Evolutionary conservation across 2,329 filamentous ascomycete species (phyloP).

Genomic region (Claviceps quebecensis): DNA sequence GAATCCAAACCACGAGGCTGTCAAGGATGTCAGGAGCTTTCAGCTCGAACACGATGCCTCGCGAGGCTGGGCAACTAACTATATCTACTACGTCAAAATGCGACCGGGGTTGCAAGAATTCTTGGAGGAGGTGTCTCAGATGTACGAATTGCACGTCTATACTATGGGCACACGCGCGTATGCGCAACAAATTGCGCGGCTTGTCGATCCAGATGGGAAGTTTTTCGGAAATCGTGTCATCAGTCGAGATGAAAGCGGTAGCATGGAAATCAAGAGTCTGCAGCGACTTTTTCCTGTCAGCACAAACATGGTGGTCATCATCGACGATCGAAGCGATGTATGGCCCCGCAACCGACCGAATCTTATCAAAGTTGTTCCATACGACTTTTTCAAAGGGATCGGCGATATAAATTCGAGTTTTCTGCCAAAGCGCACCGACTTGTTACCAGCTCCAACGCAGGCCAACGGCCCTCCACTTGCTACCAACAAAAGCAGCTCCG

Average conservation of each 20-base stretch:
- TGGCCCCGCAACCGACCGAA: constrained; percentile 87
- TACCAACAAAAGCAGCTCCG: not conserved
- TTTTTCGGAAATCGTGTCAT: constrained; percentile 91
- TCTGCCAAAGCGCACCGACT: constrained; percentile 60
- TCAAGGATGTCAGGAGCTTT: constrained; percentile 79
- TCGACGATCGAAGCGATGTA: constrained; percentile 91
- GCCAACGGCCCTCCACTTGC: constrained; percentile 11
- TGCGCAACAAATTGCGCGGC: constrained; percentile 76
- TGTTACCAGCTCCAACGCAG: constrained; percentile 22
- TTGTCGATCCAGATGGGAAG: constrained; percentile 79
- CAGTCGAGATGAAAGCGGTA: constrained; percentile 93
- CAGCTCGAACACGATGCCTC: constrained; percentile 78
- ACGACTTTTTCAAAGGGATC: constrained; percentile 96
- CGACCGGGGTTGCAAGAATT: constrained; percentile 77
- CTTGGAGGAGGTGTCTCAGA: constrained; percentile 57
- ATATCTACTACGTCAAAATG: constrained; percentile 97
- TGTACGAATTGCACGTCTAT: constrained; percentile 95
- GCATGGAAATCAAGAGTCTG: constrained; percentile 77
- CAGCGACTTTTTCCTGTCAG: constrained; percentile 89
- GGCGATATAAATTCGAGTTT: constrained; percentile 99
- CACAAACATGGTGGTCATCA: constrained; percentile 98
- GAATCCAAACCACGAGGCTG: constrained; percentile 81
- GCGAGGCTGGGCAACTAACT: constrained; percentile 52
- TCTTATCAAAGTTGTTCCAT: constrained; percentile 85
- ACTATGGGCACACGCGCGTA: constrained; percentile 99